phyloP scores from a whole-genome alignment of 1,284 basidiomycete species.

The Veloboletus limbatus region DNA sequence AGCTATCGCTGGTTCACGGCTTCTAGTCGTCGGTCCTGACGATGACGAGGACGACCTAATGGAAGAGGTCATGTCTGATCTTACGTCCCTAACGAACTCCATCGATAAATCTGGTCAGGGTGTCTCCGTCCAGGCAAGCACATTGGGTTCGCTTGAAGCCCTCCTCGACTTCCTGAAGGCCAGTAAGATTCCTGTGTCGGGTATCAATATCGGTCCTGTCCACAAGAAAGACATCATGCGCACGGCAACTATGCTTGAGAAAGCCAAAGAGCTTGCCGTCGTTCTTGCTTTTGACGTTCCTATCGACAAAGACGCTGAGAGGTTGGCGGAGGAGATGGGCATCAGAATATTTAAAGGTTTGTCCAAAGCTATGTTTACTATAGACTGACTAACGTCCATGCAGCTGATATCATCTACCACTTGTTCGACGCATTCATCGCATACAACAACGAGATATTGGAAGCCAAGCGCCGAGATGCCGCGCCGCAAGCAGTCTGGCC shows the following conservation, averaged over 20 bases:
- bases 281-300: conserved; percentile 97
- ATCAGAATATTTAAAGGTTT: conserved; percentile 91
- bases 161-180: conserved; percentile 92
- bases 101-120: conserved; percentile 95
- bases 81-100: conserved; percentile 86
- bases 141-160: conserved; percentile 96
- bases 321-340: conserved; percentile 90
- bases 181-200: conserved; percentile 97
- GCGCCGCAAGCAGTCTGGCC: conserved; percentile 98
- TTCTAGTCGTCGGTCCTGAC: conserved; percentile 90
- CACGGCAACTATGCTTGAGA: conserved; percentile 92
- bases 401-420: conserved; percentile 98
- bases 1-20: conserved; percentile 96
- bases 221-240: conserved; percentile 97
- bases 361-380: neutral
- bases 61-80: conserved; percentile 96
- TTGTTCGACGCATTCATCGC: conserved; percentile 96
- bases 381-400: conserved; percentile 5
- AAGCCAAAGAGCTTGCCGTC: conserved; percentile 92
- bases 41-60: conserved; percentile 95
- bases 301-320: conserved; percentile 91
- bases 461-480: conserved; percentile 90
- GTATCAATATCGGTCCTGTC: conserved; percentile 98
- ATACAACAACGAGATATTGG: conserved; percentile 92
- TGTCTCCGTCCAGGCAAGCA: conserved; percentile 97